Evolutionary conservation across 176 grass and related monocot genomes (phyloP).

Genomic region (Carex kokanica): DNA sequence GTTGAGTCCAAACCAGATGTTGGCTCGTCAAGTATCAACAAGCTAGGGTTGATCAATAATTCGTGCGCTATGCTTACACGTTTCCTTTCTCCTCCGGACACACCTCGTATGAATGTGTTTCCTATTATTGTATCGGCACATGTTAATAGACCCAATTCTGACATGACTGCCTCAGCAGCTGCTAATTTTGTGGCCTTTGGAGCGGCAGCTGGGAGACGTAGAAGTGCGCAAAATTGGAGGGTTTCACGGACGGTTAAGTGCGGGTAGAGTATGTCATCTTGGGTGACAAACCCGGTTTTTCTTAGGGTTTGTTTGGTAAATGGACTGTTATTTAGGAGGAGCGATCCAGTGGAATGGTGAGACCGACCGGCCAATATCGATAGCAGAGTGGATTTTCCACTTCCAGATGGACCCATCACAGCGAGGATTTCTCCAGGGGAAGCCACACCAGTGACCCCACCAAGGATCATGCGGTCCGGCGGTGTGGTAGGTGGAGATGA

Average conservation of each 20-base stretch:
- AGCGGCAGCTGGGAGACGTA: conserved; percentile 42
- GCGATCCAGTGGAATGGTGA: conserved; percentile 25
- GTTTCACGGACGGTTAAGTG: conserved; percentile 92
- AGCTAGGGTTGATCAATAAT: conserved; percentile 86
- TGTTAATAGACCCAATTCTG: conserved; percentile 55
- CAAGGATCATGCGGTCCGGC: conserved; percentile 53
- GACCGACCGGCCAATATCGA: conserved; percentile 71
- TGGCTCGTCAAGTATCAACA: conserved; percentile 87
- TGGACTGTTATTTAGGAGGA: conserved; percentile 39
- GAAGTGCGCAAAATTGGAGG: conserved; percentile 77
- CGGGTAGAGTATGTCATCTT: conserved; percentile 95
- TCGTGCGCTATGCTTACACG: conserved; percentile 97
- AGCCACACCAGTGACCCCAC: conserved; percentile 53
- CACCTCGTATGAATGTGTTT: conserved; percentile 81
- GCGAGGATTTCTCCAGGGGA: conserved; percentile 65
- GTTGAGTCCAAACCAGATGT: conserved; percentile 97
- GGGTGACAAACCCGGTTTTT: conserved; percentile 71
- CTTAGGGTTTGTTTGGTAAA: conserved; percentile 34
- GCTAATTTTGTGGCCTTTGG: conserved; percentile 30
- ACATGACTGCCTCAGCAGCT: conserved; percentile 76
- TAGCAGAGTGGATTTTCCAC: conserved; percentile 88
- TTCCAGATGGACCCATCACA: conserved; percentile 78
- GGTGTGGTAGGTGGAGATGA: not conserved
- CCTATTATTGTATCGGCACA: conserved; percentile 85
- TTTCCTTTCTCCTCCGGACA: conserved; percentile 92